A percentile compares a stretch with the other conserved stretches of the same genome.
Evolutionary conservation across 768 basidiomycete species (phyloP).

Genomic region (Fistulinella prunicolor): DNA sequence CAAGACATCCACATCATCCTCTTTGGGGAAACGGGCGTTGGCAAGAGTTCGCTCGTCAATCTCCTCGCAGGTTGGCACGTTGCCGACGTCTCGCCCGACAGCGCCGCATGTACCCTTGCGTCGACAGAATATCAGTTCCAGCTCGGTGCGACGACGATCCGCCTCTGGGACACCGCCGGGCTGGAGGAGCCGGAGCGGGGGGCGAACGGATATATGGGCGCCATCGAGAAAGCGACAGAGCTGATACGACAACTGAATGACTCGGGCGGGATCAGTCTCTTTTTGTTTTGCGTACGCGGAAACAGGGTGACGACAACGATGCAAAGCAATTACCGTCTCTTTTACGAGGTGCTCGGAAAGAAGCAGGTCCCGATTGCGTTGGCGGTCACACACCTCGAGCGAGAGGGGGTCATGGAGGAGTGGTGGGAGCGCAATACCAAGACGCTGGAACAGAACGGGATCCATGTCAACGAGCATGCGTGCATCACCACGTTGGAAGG

Average conservation of each 20-base stretch:
- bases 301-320: constrained; percentile 26
- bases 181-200: constrained; percentile 24
- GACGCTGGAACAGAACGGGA: constrained; percentile 16
- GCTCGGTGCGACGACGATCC: constrained; percentile 20
- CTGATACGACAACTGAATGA: constrained; percentile 30
- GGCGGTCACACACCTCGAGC: constrained; percentile 39
- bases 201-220: constrained; percentile 19
- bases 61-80: constrained; percentile 35
- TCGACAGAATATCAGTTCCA: constrained; percentile 25
- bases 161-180: constrained; percentile 34
- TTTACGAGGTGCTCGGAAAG: constrained; percentile 40
- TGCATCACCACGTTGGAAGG: constrained; percentile 27
- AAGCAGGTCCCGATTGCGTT: constrained; percentile 37
- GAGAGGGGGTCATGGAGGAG: constrained; percentile 28
- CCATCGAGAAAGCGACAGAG: constrained; percentile 27
- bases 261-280: constrained; percentile 29
- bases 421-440: constrained; percentile 31
- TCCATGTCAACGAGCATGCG: constrained; percentile 24
- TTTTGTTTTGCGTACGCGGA: constrained; percentile 34
- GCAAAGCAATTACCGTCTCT: constrained; percentile 33
- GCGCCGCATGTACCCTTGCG: constrained; percentile 32
- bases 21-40: constrained; percentile 41
- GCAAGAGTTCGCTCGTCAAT: constrained; percentile 36
- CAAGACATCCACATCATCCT: constrained; percentile 34
- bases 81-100: constrained; percentile 24